A percentile compares a stretch with the other conserved stretches of the same genome.
Conservation (phyloP, 225 moss, liverwort and hornwort species). For the Marchantia polymorpha region DNA sequence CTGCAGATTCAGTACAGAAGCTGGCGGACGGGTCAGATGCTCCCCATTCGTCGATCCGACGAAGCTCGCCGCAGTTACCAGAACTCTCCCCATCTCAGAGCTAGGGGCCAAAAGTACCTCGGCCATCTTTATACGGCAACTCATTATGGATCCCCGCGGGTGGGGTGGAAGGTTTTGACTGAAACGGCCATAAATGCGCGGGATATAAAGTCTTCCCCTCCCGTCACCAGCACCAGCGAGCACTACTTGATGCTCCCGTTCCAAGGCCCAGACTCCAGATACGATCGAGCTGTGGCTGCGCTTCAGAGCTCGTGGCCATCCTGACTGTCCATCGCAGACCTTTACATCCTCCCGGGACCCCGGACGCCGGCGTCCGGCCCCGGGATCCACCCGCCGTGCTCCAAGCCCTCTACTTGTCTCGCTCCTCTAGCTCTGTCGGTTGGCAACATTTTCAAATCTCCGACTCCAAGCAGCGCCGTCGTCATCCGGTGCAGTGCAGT, state of each 20-base stretch:
- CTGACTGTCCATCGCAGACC: background rate
- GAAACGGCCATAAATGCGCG: background rate
- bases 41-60: background rate
- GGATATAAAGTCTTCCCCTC: slow-evolving; percentile 2
- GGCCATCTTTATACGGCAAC: background rate
- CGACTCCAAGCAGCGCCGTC: background rate
- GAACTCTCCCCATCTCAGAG: background rate
- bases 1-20: too few relatives aligned
- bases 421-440: too few relatives aligned
- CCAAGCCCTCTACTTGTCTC: too few relatives aligned
- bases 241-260: too few relatives aligned
- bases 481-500: background rate
- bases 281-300: background rate
- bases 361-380: background rate
- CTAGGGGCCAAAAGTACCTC: slow-evolving; percentile 1
- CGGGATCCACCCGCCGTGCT: too few relatives aligned
- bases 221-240: background rate
- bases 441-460: background rate
- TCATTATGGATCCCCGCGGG: slow-evolving; percentile 2
- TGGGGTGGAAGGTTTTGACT: slow-evolving; percentile 15
- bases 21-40: slow-evolving; percentile 11
- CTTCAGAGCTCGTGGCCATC: background rate
- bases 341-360: background rate
- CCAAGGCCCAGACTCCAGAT: background rate
- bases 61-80: background rate